These are phyloP conservation scores for Hydrangea macrophylla DNA, from an alignment of 148 eudicot genomes.

Conservation along the genomic window DNA sequence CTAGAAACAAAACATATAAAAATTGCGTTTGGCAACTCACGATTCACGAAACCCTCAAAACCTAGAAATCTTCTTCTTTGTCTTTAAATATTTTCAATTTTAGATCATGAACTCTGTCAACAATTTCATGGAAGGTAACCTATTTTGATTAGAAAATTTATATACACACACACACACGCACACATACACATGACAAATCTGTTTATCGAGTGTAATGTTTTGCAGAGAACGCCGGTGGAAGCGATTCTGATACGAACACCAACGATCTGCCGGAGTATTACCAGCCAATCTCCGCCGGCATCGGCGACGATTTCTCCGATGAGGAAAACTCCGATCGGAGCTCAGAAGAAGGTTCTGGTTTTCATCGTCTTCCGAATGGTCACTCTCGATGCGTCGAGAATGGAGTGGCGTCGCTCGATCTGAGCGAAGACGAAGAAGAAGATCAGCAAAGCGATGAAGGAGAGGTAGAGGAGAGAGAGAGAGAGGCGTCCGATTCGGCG, in stretches of 20 bases:
- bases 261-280: slow-evolving; percentile 55
- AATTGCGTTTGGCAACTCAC: no score
- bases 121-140: no score
- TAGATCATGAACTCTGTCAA: no score
- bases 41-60: no score
- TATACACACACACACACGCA: no score
- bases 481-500: slow-evolving; percentile 33
- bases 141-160: no score
- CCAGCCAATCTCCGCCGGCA: slow-evolving; percentile 51
- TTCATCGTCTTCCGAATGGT: slow-evolving; percentile 44
- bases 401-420: slow-evolving; percentile 44
- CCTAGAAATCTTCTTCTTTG: no score
- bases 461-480: slow-evolving; percentile 34
- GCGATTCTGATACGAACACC: slow-evolving; percentile 55
- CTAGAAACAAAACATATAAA: no score
- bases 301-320: slow-evolving; percentile 24
- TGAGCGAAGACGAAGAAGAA: slow-evolving; percentile 37
- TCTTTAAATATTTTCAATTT: no score
- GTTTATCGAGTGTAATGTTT: background rate
- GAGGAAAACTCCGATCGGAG: slow-evolving; percentile 4
- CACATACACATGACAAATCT: no score
- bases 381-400: slow-evolving; percentile 29
- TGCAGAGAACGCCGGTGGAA: slow-evolving; percentile 46
- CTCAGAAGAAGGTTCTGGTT: slow-evolving; percentile 10
- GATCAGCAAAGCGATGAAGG: slow-evolving; percentile 33